Evolutionary conservation across 2,329 filamentous ascomycete genomes (phyloP).

Genomic region (Sclerotinia borealis): DNA sequence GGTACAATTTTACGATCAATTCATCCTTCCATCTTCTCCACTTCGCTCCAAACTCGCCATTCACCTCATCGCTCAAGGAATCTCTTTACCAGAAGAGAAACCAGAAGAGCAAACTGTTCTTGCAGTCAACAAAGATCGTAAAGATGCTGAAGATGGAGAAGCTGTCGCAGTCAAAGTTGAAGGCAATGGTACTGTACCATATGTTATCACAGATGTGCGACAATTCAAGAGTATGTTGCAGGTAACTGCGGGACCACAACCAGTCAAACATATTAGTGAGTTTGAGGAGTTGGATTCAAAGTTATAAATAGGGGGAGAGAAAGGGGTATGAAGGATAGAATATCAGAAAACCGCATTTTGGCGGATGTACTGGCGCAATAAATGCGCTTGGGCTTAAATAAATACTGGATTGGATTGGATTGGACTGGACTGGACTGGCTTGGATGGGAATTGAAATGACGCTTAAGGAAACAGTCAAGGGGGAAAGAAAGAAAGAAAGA

Average conservation of each 20-base stretch:
- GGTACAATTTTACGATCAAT: slow-evolving; percentile 68
- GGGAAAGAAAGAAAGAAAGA: no score
- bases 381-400: neutral
- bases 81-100: slow-evolving; percentile 36
- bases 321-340: neutral
- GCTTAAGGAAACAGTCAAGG: neutral
- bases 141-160: slow-evolving; percentile 24
- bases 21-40: slow-evolving; percentile 68
- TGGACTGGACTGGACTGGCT: neutral
- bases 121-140: slow-evolving; percentile 30
- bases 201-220: slow-evolving; percentile 70
- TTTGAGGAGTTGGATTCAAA: slow-evolving; percentile 85
- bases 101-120: slow-evolving; percentile 34
- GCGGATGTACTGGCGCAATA: neutral
- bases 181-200: slow-evolving; percentile 46
- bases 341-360: neutral
- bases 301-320: slow-evolving; percentile 45
- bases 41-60: slow-evolving; percentile 77
- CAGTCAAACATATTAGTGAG: slow-evolving; percentile 69
- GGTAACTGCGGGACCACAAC: slow-evolving; percentile 64
- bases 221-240: slow-evolving; percentile 72
- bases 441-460: neutral
- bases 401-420: no score
- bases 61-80: slow-evolving; percentile 68
- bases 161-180: slow-evolving; percentile 18